A percentile compares a stretch with the other conserved stretches of the same genome.
These are phyloP conservation scores for Neofusicoccum parvum DNA, from an alignment of 2,329 filamentous ascomycete species.

Conservation along the genomic window DNA sequence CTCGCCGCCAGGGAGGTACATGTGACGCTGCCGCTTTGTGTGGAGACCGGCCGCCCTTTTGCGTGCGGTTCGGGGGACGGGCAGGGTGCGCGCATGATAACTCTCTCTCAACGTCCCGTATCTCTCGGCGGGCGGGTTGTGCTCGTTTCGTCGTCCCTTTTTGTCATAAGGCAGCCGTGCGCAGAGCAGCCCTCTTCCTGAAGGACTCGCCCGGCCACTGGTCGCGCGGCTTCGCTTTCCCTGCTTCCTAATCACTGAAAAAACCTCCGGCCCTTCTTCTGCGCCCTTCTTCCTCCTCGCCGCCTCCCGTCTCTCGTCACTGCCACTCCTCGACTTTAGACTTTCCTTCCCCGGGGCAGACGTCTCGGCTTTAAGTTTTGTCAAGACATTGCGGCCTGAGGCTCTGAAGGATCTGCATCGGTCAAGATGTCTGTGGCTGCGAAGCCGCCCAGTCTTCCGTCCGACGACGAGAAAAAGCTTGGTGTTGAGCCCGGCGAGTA, in stretches of 20 bases:
- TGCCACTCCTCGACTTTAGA: too few species aligned
- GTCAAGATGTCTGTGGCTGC: neutral
- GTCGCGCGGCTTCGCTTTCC: neutral
- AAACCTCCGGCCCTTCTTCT: neutral
- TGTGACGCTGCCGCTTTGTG: neutral
- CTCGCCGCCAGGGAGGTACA: neutral
- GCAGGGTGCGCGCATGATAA: neutral
- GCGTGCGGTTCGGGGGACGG: neutral
- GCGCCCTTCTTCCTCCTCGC: neutral
- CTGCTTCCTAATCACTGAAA: neutral
- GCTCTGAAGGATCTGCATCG: too few species aligned
- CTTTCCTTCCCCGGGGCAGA: too few species aligned
- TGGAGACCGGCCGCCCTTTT: neutral
- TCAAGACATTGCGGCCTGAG: too few species aligned
- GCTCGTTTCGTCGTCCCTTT: neutral
- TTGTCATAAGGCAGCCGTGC: neutral
- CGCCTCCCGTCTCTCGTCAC: neutral
- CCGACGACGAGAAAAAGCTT: constrained; percentile 26
- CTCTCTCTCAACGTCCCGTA: neutral
- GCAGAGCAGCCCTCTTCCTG: neutral
- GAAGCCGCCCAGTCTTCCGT: constrained; percentile 9
- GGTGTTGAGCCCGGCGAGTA: constrained; percentile 22
- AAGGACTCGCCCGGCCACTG: neutral
- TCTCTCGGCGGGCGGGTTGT: neutral
- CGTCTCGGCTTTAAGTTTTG: too few species aligned